Base-by-base conservation (phyloP, 2,329 filamentous ascomycete species). In the Rutstroemia sp. region DNA sequence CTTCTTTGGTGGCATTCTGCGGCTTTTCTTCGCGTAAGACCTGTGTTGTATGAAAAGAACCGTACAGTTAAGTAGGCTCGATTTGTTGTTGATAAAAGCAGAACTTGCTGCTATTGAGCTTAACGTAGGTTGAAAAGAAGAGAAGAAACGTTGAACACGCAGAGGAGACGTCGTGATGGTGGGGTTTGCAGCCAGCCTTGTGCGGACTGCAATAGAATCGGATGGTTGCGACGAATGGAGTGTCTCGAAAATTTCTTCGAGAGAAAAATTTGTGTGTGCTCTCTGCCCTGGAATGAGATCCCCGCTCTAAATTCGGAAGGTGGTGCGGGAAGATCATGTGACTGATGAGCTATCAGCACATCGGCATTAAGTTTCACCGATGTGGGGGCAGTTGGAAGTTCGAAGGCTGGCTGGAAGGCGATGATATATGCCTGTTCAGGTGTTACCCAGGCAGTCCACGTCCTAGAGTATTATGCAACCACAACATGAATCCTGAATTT, bases 1-100 rank as follows among this genome's bases (percentile, higher is more conserved):
- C 78, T 97, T 97, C 83, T 99, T 99, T 73, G 94, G 94, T 76
- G 90, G 81, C 94, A 99, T 99, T 44, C 34, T 57, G 42, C 55
- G 45, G 45, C 61, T 68, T 40, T 62, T 72, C 75, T 78, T 82
- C 69, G 78, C 77, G 78, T 84, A 84, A 65, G 70, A 73, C 69
- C 81, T 76, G 70, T 72, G 75, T 72, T 76, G 73, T 48, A 78
- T 64, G 69, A 73, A 66, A 14, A 55, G 53, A 65, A 68, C 67
- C 63, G 67, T 67, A 69, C 65, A 67, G 65, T 61, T 63, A 70
- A 69, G 65, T 67, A 68, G 67, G 67, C 65, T 66, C 53, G 27
- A 25, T 27, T 50, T 50, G 17, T 44, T 51, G 51, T 60, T 56
- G 57, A 66, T 67, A 69, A 71, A 64, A 63, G 70, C 74, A 75